Evolutionary conservation across 352 stramenopile genomes (phyloP), one percentile per base, ranked within the genome.

Genomic region (Globisporangium mamillatum): DNA sequence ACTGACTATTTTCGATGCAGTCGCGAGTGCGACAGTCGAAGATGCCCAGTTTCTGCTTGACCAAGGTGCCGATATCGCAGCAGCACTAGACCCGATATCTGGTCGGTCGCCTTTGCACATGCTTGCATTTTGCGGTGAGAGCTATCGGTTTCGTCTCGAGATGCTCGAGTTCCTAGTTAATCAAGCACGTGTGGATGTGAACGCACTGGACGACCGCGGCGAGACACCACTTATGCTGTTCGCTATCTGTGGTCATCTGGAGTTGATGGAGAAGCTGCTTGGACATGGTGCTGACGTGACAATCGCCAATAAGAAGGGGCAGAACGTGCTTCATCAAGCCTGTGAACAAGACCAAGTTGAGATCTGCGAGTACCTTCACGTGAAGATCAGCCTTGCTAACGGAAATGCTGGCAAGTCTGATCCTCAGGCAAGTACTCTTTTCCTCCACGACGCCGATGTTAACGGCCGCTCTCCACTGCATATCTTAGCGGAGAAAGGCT

Each of bases 321-420:
- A 78, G 38, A 90, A 79, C 16, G 78, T 81, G 2, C 68, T 91
- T n/a, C 82, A 93, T 73, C 71, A 69, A 22, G 84, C 81, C 20
- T 93, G 84, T 38, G 74, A 82, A 10, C 59, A 77, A 14, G 84
- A 93, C 53, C 84, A 91, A 59, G 78, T 86, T 7, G 84, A 93
- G 66, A 64, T 81, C 34, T 84, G 79, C 20, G 70, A 55, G 2
- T 75, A 76, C 41, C 60, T 93, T 5, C 76, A 86, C 32, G 65
- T 66, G 20, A 53, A 75, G 10, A 72, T 81, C 22, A 59, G 34
- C 22, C 34, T 38, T 14, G 16, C 24, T 20, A 18, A 2, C 2
- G 29, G 24, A 27, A 38, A 44, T 29, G 10, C 56, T 8, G 32
- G 5, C 0, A 29, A 61, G 52, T 2, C 57, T 9, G 20, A 27